A percentile compares a stretch with the other conserved stretches of the same genome.
phyloP scores from a whole-genome alignment of 768 basidiomycete species.

The Tulasnella sp. region DNA sequence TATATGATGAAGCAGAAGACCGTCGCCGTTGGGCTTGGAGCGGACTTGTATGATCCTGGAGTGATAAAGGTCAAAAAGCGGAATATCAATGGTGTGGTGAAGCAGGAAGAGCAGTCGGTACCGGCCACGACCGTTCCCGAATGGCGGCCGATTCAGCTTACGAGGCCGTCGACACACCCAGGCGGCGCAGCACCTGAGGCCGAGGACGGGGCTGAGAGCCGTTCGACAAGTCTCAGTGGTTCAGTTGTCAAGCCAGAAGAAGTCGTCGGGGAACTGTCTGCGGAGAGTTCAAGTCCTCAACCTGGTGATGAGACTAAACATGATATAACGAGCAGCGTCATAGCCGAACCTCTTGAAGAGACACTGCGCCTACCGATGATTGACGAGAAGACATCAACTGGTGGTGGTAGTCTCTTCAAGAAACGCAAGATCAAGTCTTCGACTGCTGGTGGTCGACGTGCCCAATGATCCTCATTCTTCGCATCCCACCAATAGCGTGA shows the following conservation, averaged over 20 bases:
- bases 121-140: conserved; percentile 2
- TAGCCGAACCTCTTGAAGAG: background rate
- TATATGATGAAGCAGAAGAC: conserved; percentile 64
- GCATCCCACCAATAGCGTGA: too few species aligned
- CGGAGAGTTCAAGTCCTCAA: too few species aligned
- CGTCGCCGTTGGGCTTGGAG: conserved; percentile 45
- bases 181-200: background rate
- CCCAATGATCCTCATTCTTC: background rate
- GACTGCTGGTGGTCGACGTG: conserved; percentile 3
- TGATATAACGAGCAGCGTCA: too few species aligned
- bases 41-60: conserved; percentile 70
- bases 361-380: background rate
- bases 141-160: conserved; percentile 6
- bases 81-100: conserved; percentile 16
- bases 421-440: conserved; percentile 12
- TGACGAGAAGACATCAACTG: background rate
- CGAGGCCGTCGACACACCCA: too few species aligned
- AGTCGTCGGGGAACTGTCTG: too few species aligned
- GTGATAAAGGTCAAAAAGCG: conserved; percentile 44
- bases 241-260: too few species aligned
- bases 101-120: conserved; percentile 30
- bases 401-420: conserved; percentile 6
- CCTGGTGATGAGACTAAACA: too few species aligned
- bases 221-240: too few species aligned
- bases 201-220: background rate